Conservation (phyloP, 2,329 filamentous ascomycete species). For the Penicillium aurantiogriseum region DNA sequence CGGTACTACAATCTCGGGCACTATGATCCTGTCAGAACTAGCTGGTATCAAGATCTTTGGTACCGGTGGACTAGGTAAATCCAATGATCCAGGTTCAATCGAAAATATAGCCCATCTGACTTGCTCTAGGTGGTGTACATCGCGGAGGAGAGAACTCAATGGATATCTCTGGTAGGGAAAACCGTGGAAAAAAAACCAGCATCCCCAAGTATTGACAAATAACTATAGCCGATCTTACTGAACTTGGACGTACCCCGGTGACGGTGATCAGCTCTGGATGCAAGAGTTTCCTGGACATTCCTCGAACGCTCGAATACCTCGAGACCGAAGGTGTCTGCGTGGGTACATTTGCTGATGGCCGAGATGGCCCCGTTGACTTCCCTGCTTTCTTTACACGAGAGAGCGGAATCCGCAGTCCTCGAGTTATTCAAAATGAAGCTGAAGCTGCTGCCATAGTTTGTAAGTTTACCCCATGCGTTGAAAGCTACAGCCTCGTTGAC, state of each 20-base stretch:
- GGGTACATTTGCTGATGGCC: conserved; percentile 83
- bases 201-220: conserved; percentile 4
- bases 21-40: conserved; percentile 82
- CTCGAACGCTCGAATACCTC: conserved; percentile 78
- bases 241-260: conserved; percentile 84
- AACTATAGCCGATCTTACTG: conserved; percentile 74
- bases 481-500: background rate
- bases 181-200: background rate
- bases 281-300: conserved; percentile 94
- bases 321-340: conserved; percentile 73
- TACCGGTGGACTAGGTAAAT: conserved; percentile 75
- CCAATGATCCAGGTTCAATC: no score
- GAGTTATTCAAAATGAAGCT: conserved; percentile 68
- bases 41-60: conserved; percentile 92
- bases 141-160: conserved; percentile 80
- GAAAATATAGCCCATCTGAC: conserved; percentile 13
- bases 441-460: conserved; percentile 87
- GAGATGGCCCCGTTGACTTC: conserved; percentile 71
- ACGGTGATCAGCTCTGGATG: conserved; percentile 87
- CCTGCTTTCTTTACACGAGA: conserved; percentile 91
- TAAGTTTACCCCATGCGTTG: conserved; percentile 39
- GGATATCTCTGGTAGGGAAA: conserved; percentile 69
- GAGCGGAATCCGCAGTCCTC: conserved; percentile 77
- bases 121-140: conserved; percentile 70
- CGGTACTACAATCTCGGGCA: conserved; percentile 89